Percentiles rank a stretch among this genome's conserved stretches.
Evolutionary conservation across 2,329 filamentous ascomycete species (phyloP).

Genomic region (Geoglossum cookeanum): DNA sequence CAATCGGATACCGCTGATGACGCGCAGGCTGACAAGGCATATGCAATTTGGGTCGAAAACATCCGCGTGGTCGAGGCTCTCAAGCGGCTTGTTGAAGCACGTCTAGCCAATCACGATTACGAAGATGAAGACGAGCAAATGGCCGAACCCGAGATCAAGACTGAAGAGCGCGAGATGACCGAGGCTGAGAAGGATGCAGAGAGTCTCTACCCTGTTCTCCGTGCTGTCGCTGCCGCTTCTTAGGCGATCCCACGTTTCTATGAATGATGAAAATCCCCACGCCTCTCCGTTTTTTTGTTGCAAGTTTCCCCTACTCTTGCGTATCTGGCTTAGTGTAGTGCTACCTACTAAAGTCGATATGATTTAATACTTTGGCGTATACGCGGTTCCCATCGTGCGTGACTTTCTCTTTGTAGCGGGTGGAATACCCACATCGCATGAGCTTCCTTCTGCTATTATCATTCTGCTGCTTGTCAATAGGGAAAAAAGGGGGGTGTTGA

Average conservation of each 20-base stretch:
- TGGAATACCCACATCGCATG: too few species aligned
- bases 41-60: slow-evolving; percentile 40
- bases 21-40: slow-evolving; percentile 29
- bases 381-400: too few species aligned
- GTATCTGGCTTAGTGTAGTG: too few species aligned
- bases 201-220: slow-evolving; percentile 1
- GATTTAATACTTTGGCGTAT: too few species aligned
- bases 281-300: too few species aligned
- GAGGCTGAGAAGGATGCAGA: slow-evolving; percentile 2
- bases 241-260: not conserved
- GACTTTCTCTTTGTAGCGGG: too few species aligned
- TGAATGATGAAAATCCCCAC: too few species aligned
- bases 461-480: not conserved
- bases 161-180: slow-evolving; percentile 1
- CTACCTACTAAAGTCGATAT: too few species aligned
- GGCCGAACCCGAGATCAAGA: not conserved
- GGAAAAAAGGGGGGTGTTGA: not conserved
- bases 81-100: slow-evolving; percentile 35
- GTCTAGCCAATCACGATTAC: slow-evolving; percentile 38
- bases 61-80: slow-evolving; percentile 45
- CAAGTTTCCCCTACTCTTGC: too few species aligned
- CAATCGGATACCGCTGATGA: slow-evolving; percentile 22
- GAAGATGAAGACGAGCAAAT: slow-evolving; percentile 15
- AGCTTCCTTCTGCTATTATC: too few species aligned
- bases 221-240: not conserved